phyloP scores from a whole-genome alignment of 2,329 filamentous ascomycete species.

The Thelonectria olida region DNA sequence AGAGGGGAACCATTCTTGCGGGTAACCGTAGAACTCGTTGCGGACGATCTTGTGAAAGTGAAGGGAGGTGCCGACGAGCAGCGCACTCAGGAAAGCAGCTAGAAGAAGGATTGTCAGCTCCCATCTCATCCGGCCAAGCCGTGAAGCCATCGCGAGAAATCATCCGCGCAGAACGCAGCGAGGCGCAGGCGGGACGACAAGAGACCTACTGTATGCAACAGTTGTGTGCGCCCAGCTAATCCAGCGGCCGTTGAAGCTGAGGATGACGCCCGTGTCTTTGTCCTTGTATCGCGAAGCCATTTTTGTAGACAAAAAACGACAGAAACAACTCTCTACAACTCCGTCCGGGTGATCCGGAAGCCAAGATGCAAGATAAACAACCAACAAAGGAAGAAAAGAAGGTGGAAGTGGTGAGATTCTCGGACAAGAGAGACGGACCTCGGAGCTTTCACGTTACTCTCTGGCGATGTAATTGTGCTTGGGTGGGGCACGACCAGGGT shows the following conservation, averaged over 20 bases:
- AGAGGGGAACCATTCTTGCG: slow-evolving; percentile 95
- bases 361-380: slow-evolving; percentile 23
- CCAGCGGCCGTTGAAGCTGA: slow-evolving; percentile 85
- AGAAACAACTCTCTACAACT: slow-evolving; percentile 34
- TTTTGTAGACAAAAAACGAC: slow-evolving; percentile 33
- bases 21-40: slow-evolving; percentile 95
- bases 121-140: background rate
- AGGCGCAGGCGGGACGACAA: background rate
- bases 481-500: slow-evolving; percentile 29
- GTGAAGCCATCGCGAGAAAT: slow-evolving; percentile 3
- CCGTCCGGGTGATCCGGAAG: slow-evolving; percentile 46
- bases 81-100: slow-evolving; percentile 87
- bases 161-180: background rate
- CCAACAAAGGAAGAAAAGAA: slow-evolving; percentile 23
- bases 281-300: slow-evolving; percentile 67
- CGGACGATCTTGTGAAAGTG: slow-evolving; percentile 98
- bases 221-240: slow-evolving; percentile 88
- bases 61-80: slow-evolving; percentile 80
- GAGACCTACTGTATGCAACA: slow-evolving; percentile 77
- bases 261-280: slow-evolving; percentile 68
- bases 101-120: slow-evolving; percentile 34
- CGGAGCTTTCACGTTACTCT: slow-evolving; percentile 39
- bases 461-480: slow-evolving; percentile 37
- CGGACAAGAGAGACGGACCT: slow-evolving; percentile 33
- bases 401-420: slow-evolving; percentile 40